phyloP scores from a whole-genome alignment of 768 basidiomycete species.

The Lyophyllum semitale region DNA sequence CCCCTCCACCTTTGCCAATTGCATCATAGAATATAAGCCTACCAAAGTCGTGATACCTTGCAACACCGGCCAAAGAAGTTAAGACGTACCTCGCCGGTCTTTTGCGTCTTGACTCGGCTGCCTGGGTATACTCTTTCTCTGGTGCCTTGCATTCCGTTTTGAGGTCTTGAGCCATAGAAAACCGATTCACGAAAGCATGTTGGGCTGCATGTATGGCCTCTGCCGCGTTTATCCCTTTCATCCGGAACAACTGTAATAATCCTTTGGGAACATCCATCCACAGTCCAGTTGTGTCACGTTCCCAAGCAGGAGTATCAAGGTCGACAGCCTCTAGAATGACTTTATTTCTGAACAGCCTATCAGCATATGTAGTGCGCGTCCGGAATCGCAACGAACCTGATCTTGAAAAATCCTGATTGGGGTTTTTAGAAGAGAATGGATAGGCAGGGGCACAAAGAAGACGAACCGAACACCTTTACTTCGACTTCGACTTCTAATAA shows the following conservation, averaged over 20 bases:
- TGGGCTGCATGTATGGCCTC: conserved; percentile 85
- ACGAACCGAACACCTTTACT: conserved; percentile 74
- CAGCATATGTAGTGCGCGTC: neutral
- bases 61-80: neutral
- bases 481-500: conserved; percentile 58
- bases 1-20: conserved; percentile 67
- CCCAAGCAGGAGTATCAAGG: conserved; percentile 76
- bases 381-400: conserved; percentile 44
- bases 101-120: conserved; percentile 53
- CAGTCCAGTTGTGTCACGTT: conserved; percentile 68
- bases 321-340: conserved; percentile 77
- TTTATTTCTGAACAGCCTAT: conserved; percentile 44
- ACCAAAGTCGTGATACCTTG: neutral
- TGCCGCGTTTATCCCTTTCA: conserved; percentile 63
- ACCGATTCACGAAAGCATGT: conserved; percentile 82
- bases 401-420: conserved; percentile 73
- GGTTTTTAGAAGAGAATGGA: neutral
- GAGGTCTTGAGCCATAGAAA: conserved; percentile 67
- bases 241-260: conserved; percentile 52
- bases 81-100: conserved; percentile 61
- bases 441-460: neutral
- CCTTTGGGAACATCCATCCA: conserved; percentile 76
- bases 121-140: conserved; percentile 73
- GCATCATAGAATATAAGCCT: conserved; percentile 85
- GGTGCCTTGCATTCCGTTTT: conserved; percentile 82